Base-by-base conservation (phyloP, 2,329 filamentous ascomycete genomes). In the Podosphaera xanthii region DNA sequence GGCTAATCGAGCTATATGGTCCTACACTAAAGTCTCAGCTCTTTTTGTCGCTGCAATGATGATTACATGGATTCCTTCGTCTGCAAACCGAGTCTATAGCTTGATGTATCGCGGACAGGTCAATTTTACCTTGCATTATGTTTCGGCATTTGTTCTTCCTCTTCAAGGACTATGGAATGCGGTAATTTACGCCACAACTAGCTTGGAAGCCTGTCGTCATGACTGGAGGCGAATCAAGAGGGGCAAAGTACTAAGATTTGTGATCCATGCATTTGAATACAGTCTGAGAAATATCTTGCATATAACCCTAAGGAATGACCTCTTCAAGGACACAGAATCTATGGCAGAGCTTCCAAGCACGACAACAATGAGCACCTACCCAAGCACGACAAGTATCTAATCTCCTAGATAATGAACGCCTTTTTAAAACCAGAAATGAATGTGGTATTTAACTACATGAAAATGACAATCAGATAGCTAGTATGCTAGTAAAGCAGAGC, bases 111-210 rank as follows among this genome's bases (percentile, higher is more conserved):
- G 75, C 0, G 71, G 76, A 34, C 60, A 75, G 3, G 71, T 76
- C 0, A 76, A 74, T 6, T 76, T 82, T 35, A 72, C 76, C 0
- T 77, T 92, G 33, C 81, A 87, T 65, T 81, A 84, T 63, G 78
- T 82, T 63, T 83, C 84, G 31, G 81, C 84, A 0, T 76, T 87
- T 48, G 86, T 92, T 0, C 75, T 94, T 7, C 87, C 87, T 0
- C 75, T 89, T 0, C 87, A 94, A 68, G 87, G 87, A 0, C 86
- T 90, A 66, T 92, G 87, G 86, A 94, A 94, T 68, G 79, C 82
- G 22, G 70, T 86, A 60, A 87, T 94, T 64, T 94, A 92, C 70
- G 71, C 81, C 14, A 76, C 79, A 9, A 87, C 84, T 0, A 87
- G 83, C 4, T 79, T 81, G 75, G 71, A 77, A 57, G 82, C 82